Percentiles rank a stretch among this genome's conserved stretches.
Conservation (phyloP, 179 eudicot genomes). For the Silene coronaria region DNA sequence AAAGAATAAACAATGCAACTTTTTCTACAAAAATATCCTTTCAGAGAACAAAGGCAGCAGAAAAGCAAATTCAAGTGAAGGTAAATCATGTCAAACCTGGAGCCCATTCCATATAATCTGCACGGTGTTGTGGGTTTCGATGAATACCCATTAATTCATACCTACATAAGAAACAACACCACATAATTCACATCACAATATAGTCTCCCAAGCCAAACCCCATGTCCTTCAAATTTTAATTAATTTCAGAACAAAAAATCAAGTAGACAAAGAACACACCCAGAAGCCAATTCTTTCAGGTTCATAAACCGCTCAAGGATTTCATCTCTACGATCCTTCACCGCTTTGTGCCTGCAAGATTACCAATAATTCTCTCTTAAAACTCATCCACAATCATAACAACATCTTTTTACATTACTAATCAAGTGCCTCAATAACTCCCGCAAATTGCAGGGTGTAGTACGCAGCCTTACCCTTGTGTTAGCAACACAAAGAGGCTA, state of each 20-base stretch:
- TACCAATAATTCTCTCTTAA: not conserved
- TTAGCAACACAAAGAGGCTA: too few species aligned
- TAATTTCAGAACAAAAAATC: not conserved
- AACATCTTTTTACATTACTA: not conserved
- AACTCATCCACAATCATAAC: not conserved
- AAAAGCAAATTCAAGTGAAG: not conserved
- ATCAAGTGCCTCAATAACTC: too few species aligned
- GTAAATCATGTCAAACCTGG: constrained; percentile 56
- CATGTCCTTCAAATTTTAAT: not conserved
- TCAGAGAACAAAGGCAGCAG: not conserved
- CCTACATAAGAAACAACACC: constrained; percentile 30
- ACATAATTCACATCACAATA: not conserved
- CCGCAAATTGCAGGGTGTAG: too few species aligned
- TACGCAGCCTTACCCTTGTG: too few species aligned
- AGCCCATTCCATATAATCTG: constrained; percentile 98
- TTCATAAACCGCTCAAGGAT: constrained; percentile 52
- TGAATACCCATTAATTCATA: constrained; percentile 76
- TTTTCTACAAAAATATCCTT: not conserved
- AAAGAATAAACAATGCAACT: not conserved
- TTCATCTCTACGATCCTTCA: constrained; percentile 73
- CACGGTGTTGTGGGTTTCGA: constrained; percentile 79
- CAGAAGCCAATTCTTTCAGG: constrained; percentile 72
- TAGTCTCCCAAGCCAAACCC: not conserved
- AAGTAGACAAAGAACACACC: constrained; percentile 40
- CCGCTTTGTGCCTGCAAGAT: constrained; percentile 64